Evolutionary conservation across 148 eudicot species (phyloP), one percentile per base, ranked within the genome.

Genomic region (Arbutus unedo): DNA sequence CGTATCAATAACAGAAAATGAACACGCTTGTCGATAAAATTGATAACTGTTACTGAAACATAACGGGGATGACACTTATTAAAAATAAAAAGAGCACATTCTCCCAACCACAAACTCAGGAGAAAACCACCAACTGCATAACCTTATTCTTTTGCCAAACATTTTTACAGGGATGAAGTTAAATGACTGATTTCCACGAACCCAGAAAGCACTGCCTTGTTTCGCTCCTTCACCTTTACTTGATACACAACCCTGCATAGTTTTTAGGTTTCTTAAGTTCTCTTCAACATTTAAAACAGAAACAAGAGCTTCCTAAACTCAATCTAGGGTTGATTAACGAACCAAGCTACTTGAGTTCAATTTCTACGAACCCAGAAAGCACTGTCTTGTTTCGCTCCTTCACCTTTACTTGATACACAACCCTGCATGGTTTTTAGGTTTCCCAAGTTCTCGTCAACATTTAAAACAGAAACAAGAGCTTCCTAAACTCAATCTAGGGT

Each of bases 211-310:
- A 90, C 99, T 13, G 88, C 90, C 87, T 77, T 91, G 89, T 88
- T 93, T 83, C 99, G 84, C 85, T 96, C 98, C 86, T 93, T 96
- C 83, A 96, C 99, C 86, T 89, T 92, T 74, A 94, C 90, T 85
- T 94, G 94, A 86, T 93, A 94, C 21, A 96, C 25, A 76, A 96
- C 98, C 90, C 99, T 94, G 94, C 90, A 85, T 43, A 85, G 14
- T 67, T 14, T 74, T 6, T 14, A 80, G 41, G 7, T 48, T 38
- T 25, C 81, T 48, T 13, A 56, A 77, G 50, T 54, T 31, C 68
- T 15, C 41, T 57, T 16, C 38, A 57, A 49, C 11, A 53, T 50
- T 6, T 15, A 21, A 56, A 38, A n/a, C 7, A 74, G 72, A 25
- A 15, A 47, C 47, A 67, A 44, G 49, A 74, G 18, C n/a, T 57